These are phyloP conservation scores for Erodium trifolium DNA, from an alignment of 441 rosid species.

Conservation along the genomic window DNA sequence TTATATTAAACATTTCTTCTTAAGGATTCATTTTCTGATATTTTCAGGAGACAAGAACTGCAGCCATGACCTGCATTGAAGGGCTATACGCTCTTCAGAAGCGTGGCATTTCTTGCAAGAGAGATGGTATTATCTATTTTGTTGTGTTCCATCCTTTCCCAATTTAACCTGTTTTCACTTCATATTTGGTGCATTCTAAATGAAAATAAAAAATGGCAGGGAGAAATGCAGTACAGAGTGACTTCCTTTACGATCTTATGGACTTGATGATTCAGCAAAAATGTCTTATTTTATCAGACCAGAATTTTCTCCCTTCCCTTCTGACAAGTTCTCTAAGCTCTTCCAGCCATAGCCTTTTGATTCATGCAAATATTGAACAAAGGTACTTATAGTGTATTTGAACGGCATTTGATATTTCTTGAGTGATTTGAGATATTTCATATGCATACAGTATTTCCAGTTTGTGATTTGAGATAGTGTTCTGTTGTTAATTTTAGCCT, in stretches of 20 bases:
- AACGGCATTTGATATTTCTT: not conserved
- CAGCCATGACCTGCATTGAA: conserved; percentile 84
- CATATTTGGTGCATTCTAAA: conserved; percentile 3
- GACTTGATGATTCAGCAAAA: conserved; percentile 74
- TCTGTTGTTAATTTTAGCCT: too few species aligned
- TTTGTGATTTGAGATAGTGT: not conserved
- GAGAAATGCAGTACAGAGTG: conserved; percentile 54
- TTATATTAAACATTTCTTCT: not conserved
- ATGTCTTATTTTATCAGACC: conserved; percentile 71
- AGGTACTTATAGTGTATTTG: conserved; percentile 37
- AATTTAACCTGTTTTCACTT: conserved; percentile 7
- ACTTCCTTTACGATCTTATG: conserved; percentile 63
- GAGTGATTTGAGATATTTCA: not conserved
- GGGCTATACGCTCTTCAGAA: conserved; percentile 44
- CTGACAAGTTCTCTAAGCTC: conserved; percentile 72
- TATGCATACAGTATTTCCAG: not conserved
- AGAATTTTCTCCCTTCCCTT: conserved; percentile 64
- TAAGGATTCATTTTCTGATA: not conserved
- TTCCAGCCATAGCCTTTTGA: conserved; percentile 44
- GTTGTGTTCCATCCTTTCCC: conserved; percentile 12
- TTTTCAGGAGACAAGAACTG: conserved; percentile 58
- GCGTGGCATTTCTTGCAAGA: conserved; percentile 58
- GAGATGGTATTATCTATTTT: conserved; percentile 54
- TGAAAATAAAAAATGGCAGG: conserved; percentile 40
- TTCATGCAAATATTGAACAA: conserved; percentile 58